These are phyloP conservation scores for Viola pubescens DNA, from an alignment of 441 rosid genomes.

Conservation along the genomic window DNA sequence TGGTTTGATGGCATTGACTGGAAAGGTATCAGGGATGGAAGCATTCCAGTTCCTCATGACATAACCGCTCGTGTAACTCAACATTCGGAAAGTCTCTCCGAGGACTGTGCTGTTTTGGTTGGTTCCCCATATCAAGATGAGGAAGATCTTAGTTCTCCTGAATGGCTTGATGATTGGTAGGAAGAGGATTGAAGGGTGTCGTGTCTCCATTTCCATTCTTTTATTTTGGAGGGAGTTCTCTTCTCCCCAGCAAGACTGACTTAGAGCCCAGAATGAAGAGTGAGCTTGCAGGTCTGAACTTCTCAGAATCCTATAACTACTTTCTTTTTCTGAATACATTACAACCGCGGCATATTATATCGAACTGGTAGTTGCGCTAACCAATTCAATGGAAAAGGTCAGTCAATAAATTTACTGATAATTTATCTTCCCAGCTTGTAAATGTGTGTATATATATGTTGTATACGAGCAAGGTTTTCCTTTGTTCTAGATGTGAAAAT, in stretches of 20 bases:
- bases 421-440: slow-evolving; percentile 20
- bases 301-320: slow-evolving; percentile 6
- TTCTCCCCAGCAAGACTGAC: slow-evolving; percentile 10
- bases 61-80: slow-evolving; percentile 47
- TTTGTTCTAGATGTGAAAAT: slow-evolving; percentile 12
- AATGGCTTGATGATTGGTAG: slow-evolving; percentile 90
- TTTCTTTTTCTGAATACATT: slow-evolving; percentile 2
- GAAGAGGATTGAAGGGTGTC: slow-evolving; percentile 8
- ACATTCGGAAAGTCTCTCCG: slow-evolving; percentile 35
- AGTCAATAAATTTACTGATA: neutral
- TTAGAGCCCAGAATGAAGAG: slow-evolving; percentile 1
- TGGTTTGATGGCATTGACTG: slow-evolving; percentile 68
- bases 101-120: slow-evolving; percentile 25
- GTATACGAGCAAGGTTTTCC: slow-evolving; percentile 25
- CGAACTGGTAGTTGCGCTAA: slow-evolving; percentile 19
- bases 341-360: slow-evolving; percentile 6
- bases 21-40: slow-evolving; percentile 42
- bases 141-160: slow-evolving; percentile 41
- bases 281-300: slow-evolving; percentile 3
- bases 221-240: slow-evolving; percentile 3
- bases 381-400: slow-evolving; percentile 29
- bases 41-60: slow-evolving; percentile 52
- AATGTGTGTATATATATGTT: slow-evolving; percentile 20
- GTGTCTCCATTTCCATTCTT: neutral
- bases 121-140: slow-evolving; percentile 34